These are phyloP conservation scores for Hericium coralloides DNA, from an alignment of 768 basidiomycete species.

Conservation along the genomic window DNA sequence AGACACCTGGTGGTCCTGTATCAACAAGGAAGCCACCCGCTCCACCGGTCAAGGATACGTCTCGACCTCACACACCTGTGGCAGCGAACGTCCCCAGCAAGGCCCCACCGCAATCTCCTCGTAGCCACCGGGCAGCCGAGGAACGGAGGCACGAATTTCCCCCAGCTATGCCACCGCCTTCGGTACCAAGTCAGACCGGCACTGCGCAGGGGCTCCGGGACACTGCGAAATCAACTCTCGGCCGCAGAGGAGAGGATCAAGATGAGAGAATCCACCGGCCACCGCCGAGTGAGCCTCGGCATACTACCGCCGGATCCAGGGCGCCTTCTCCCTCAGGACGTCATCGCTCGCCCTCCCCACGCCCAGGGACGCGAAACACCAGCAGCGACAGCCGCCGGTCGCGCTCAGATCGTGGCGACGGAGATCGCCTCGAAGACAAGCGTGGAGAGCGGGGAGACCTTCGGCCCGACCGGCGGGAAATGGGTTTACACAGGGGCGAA, in stretches of 20 bases:
- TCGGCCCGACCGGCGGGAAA: slow-evolving; percentile 4
- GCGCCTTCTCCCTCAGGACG: slow-evolving; percentile 46
- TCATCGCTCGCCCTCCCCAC: slow-evolving; percentile 56
- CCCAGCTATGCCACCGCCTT: slow-evolving; percentile 71
- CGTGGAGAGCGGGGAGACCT: slow-evolving; percentile 30
- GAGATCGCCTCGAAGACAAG: slow-evolving; percentile 41
- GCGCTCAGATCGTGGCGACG: slow-evolving; percentile 44
- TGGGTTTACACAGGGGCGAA: slow-evolving; percentile 33
- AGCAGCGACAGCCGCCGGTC: slow-evolving; percentile 65
- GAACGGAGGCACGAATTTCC: slow-evolving; percentile 31
- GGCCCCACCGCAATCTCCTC: slow-evolving; percentile 32
- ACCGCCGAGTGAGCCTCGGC: slow-evolving; percentile 29
- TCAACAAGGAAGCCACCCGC: background rate
- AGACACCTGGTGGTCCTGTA: background rate
- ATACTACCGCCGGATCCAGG: slow-evolving; percentile 37
- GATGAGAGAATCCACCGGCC: slow-evolving; percentile 22
- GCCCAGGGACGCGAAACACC: slow-evolving; percentile 58
- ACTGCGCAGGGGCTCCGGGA: slow-evolving; percentile 76
- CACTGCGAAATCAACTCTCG: slow-evolving; percentile 58
- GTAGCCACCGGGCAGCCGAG: slow-evolving; percentile 30
- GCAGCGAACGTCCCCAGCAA: slow-evolving; percentile 14
- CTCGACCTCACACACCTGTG: slow-evolving; percentile 14
- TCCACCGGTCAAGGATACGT: background rate
- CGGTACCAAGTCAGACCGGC: slow-evolving; percentile 65
- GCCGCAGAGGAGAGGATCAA: slow-evolving; percentile 28